Conservation (phyloP, 768 basidiomycete species). For the Cytidiella melzeri region DNA sequence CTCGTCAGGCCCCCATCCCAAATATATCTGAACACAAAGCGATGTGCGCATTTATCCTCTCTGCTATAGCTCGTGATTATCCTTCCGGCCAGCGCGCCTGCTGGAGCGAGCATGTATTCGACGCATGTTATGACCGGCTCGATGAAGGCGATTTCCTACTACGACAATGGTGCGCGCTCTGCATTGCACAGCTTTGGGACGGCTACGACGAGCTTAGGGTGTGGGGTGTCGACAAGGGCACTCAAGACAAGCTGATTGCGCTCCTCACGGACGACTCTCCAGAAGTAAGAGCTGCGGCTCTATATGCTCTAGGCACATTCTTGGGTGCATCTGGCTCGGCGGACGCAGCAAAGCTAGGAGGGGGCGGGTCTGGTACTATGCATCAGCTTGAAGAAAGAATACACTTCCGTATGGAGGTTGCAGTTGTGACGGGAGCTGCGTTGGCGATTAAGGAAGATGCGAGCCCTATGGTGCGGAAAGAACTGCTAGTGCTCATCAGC, state of each 20-base stretch:
- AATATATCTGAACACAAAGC: conserved; percentile 95
- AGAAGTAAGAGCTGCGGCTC: conserved; percentile 86
- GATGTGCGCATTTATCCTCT: conserved; percentile 97
- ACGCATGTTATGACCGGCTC: conserved; percentile 77
- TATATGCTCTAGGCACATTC: conserved; percentile 91
- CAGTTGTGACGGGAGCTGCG: conserved; percentile 83
- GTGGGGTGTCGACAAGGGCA: conserved; percentile 68
- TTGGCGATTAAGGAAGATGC: conserved; percentile 91
- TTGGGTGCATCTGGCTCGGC: conserved; percentile 83
- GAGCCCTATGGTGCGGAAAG: conserved; percentile 94
- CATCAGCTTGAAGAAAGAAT: conserved; percentile 69
- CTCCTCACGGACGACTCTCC: conserved; percentile 83
- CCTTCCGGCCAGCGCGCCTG: conserved; percentile 84
- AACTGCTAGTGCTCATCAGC: conserved; percentile 84
- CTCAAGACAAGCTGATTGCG: conserved; percentile 76
- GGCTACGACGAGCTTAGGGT: conserved; percentile 86
- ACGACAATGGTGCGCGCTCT: conserved; percentile 90
- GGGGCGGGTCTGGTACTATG: conserved; percentile 81
- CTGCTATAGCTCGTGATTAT: conserved; percentile 85
- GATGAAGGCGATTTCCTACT: conserved; percentile 90
- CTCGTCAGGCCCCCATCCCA: conserved; percentile 51
- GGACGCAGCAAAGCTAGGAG: conserved; percentile 61
- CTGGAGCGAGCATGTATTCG: conserved; percentile 75
- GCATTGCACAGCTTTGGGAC: conserved; percentile 95
- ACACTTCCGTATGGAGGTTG: conserved; percentile 87